Conservation (phyloP, 2,329 filamentous ascomycete genomes). For the Cercospora janseana region DNA sequence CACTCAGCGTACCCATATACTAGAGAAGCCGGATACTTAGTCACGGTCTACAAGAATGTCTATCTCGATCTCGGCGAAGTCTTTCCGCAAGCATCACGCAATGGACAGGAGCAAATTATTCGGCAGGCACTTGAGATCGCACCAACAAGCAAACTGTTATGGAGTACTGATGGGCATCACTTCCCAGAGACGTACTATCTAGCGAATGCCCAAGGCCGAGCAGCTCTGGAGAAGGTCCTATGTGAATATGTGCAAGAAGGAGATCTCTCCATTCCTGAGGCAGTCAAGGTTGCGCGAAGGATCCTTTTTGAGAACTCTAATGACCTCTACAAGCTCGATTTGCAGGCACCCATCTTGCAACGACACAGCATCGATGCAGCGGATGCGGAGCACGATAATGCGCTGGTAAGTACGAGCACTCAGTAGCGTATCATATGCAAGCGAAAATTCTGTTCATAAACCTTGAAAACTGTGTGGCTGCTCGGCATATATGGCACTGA, state of each 20-base stretch:
- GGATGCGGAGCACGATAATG: too few relatives aligned
- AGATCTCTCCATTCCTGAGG: constrained; percentile 61
- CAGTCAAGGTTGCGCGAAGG: constrained; percentile 62
- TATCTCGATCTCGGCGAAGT: constrained; percentile 82
- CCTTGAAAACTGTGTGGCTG: too few relatives aligned
- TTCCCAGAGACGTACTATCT: constrained; percentile 76
- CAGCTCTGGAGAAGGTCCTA: constrained; percentile 67
- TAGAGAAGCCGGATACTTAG: constrained; percentile 73
- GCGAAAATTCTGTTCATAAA: too few relatives aligned
- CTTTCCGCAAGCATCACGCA: constrained; percentile 72
- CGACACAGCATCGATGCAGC: too few relatives aligned
- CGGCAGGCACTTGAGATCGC: constrained; percentile 72
- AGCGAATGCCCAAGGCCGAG: constrained; percentile 68
- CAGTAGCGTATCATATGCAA: too few relatives aligned
- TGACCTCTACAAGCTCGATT: constrained; percentile 62
- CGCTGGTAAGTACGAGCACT: too few relatives aligned
- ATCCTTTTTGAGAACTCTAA: constrained; percentile 78
- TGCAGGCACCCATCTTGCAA: constrained; percentile 36
- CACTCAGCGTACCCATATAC: constrained; percentile 82
- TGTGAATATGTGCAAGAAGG: constrained; percentile 64
- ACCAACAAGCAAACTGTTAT: constrained; percentile 72
- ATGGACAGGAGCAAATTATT: constrained; percentile 70
- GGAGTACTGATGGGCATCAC: constrained; percentile 77
- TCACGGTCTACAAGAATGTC: constrained; percentile 72
- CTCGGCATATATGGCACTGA: too few relatives aligned